Conservation (phyloP, 2,329 filamentous ascomycete genomes). For the Xylaria sp. region DNA sequence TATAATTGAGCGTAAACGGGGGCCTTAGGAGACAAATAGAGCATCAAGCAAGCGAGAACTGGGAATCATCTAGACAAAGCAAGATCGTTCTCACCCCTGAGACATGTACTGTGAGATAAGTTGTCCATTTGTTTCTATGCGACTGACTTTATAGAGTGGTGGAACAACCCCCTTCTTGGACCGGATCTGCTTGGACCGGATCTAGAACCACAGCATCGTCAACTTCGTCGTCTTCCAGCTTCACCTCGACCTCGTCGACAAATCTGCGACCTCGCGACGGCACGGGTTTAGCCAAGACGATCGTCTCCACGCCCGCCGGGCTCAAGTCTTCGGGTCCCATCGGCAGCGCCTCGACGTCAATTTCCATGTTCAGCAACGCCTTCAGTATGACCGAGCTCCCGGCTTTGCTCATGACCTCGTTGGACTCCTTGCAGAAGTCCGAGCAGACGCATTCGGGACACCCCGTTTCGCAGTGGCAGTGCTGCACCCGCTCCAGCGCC, state of each 20-base stretch:
- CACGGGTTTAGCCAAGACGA: constrained; percentile 74
- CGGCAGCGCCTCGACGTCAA: constrained; percentile 82
- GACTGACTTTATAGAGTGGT: too few relatives aligned
- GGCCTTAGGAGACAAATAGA: too few relatives aligned
- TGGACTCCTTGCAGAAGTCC: constrained; percentile 81
- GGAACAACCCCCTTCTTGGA: background rate
- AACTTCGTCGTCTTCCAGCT: constrained; percentile 28
- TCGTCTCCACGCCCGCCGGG: constrained; percentile 78
- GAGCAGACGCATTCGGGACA: constrained; percentile 90
- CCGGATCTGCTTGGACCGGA: constrained; percentile 4
- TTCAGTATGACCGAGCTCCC: constrained; percentile 82
- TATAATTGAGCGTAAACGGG: too few relatives aligned
- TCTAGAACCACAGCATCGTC: constrained; percentile 10
- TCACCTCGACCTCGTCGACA: constrained; percentile 30
- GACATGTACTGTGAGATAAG: too few relatives aligned
- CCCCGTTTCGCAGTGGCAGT: constrained; percentile 75
- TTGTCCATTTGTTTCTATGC: too few relatives aligned
- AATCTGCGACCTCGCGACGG: constrained; percentile 39
- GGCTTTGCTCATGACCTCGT: constrained; percentile 92
- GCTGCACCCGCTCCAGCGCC: constrained; percentile 75
- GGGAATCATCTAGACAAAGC: too few relatives aligned
- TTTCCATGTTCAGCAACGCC: constrained; percentile 71
- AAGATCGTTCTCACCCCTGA: too few relatives aligned
- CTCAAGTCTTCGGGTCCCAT: constrained; percentile 77
- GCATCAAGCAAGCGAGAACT: too few relatives aligned